phyloP scores from a whole-genome alignment of 331 rosid species.

The Stylosanthes scabra region DNA sequence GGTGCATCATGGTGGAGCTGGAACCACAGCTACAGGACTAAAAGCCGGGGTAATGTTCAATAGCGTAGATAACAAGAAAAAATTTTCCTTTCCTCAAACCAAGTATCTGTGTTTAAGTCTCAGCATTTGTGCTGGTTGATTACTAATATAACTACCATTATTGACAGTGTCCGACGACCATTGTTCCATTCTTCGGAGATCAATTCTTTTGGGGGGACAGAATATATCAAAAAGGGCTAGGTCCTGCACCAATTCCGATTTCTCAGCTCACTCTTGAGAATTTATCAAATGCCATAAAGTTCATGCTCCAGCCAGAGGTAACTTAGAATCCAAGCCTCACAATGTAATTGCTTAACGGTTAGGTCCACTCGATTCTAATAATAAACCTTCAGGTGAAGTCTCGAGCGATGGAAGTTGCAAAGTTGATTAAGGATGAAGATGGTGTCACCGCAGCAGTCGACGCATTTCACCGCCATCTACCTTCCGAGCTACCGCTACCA shows the following conservation, averaged over 20 bases:
- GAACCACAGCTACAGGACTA: constrained; percentile 94
- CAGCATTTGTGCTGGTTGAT: neutral
- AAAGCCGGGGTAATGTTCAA: constrained; percentile 85
- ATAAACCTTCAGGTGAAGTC: constrained; percentile 66
- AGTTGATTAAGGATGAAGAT: constrained; percentile 82
- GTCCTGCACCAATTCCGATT: constrained; percentile 88
- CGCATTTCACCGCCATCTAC: constrained; percentile 89
- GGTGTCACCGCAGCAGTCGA: constrained; percentile 93
- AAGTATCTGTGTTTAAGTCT: constrained; percentile 13
- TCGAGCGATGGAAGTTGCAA: constrained; percentile 67
- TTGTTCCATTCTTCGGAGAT: constrained; percentile 98
- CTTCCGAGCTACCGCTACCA: constrained; percentile 79
- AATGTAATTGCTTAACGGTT: neutral
- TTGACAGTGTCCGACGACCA: constrained; percentile 92
- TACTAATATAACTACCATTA: constrained; percentile 31
- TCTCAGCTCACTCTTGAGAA: constrained; percentile 67
- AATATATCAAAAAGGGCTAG: constrained; percentile 73
- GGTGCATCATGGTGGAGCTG: constrained; percentile 99
- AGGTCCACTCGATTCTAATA: neutral
- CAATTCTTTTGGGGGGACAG: constrained; percentile 99
- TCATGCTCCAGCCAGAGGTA: constrained; percentile 97
- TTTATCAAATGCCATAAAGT: constrained; percentile 76
- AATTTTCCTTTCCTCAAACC: neutral
- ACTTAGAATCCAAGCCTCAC: neutral
- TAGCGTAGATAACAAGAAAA: neutral